Percentiles rank a stretch among this genome's conserved stretches.
Conservation (phyloP, 768 basidiomycete genomes). For the Trametes cinnabarina region DNA sequence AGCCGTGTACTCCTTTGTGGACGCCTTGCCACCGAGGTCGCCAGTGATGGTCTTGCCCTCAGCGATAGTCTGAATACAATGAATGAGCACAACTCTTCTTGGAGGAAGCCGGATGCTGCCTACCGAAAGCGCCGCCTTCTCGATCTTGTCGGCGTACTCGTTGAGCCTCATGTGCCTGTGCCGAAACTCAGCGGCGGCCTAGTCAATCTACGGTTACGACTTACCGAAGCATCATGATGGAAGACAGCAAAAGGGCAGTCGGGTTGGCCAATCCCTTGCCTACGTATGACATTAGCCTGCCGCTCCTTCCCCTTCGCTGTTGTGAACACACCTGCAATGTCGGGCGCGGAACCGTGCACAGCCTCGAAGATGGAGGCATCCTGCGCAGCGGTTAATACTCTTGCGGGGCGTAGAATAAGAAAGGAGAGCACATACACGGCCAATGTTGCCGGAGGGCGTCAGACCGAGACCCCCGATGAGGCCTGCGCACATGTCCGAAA, state of each 20-base stretch:
- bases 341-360: constrained; percentile 99
- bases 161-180: constrained; percentile 88
- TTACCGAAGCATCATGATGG: constrained; percentile 96
- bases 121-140: constrained; percentile 86
- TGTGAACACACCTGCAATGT: constrained; percentile 79
- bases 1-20: constrained; percentile 84
- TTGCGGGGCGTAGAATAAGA: background rate
- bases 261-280: constrained; percentile 96
- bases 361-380: constrained; percentile 99
- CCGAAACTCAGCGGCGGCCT: constrained; percentile 26
- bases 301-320: background rate
- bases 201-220: constrained; percentile 27
- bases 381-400: constrained; percentile 38
- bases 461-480: constrained; percentile 97
- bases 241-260: constrained; percentile 94
- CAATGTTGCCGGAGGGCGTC: constrained; percentile 97
- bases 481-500: constrained; percentile 94
- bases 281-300: constrained; percentile 28
- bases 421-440: constrained; percentile 55
- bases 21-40: constrained; percentile 91
- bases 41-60: constrained; percentile 95
- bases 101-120: constrained; percentile 31
- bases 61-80: constrained; percentile 83
- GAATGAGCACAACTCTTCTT: constrained; percentile 10
- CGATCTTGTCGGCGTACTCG: constrained; percentile 83